Evolutionary conservation across 345 rosid genomes (phyloP).

Genomic region (Acer saccharum): DNA sequence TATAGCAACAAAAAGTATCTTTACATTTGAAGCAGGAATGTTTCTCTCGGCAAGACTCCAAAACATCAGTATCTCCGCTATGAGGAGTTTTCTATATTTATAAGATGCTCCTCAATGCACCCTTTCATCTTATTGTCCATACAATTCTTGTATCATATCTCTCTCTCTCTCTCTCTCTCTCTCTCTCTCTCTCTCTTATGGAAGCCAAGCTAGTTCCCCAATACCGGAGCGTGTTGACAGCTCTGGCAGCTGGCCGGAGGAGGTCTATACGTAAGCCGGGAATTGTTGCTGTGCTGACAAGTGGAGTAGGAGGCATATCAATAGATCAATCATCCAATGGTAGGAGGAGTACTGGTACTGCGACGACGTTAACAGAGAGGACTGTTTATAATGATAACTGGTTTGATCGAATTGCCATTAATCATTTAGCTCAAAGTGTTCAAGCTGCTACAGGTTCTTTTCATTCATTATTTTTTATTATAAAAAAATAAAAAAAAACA

Average conservation of each 20-base stretch:
- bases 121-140: neutral
- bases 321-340: slow-evolving; percentile 11
- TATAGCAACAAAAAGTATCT: slow-evolving; percentile 3
- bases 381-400: slow-evolving; percentile 49
- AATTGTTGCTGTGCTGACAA: slow-evolving; percentile 37
- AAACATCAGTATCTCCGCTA: neutral
- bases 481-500: too few species aligned
- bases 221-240: slow-evolving; percentile 5
- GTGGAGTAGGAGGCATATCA: slow-evolving; percentile 25
- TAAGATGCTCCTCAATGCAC: slow-evolving; percentile 9
- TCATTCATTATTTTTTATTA: too few species aligned
- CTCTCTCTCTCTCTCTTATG: slow-evolving; percentile 24
- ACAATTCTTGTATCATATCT: neutral
- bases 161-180: neutral
- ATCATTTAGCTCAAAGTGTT: slow-evolving; percentile 53
- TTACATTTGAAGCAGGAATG: neutral
- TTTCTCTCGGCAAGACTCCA: neutral
- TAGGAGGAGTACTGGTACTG: neutral
- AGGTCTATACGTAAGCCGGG: neutral
- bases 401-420: slow-evolving; percentile 55
- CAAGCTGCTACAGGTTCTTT: slow-evolving; percentile 53
- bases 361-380: slow-evolving; percentile 17
- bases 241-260: neutral
- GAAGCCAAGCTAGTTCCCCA: slow-evolving; percentile 31
- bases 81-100: neutral